Base-by-base conservation (phyloP, 768 basidiomycete species). In the Sporobolomyces phaffii region DNA sequence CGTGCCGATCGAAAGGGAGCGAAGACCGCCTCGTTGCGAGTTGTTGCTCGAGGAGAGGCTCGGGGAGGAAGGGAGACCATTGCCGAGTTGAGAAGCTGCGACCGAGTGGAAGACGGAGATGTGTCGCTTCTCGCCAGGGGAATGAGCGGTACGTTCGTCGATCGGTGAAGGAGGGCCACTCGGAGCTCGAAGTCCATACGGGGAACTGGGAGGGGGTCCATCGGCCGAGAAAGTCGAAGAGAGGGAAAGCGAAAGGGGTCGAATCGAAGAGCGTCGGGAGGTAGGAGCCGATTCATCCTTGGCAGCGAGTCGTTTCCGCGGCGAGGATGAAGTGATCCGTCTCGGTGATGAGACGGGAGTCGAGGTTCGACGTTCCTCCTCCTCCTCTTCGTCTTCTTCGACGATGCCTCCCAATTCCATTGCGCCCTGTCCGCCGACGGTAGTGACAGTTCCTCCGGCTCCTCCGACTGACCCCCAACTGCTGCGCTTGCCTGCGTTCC, bases 301-400 rank as follows among this genome's bases (percentile, higher is more conserved):
- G 24, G 56, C 15, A 18, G 31, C 57, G 17, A 57, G 33, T 9
- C 49, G 17, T 31, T 64, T 61, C 18, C 63, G 41, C 13, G 68
- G 68, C 2, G 59, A 41, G 2, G 48, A 38, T 17, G 49, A 41
- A 13, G 3, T 31, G 56, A 8, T 24, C 3, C 48, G 58, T 50
- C 18, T 33, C 15, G 69, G 63, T 9, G 62, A 60, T 26, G 62
- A 50, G 20, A 59, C 51, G 5, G 44, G 33, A 41, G 51, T 66
- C 61, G 38, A 28, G 24, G 57, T 33, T 48, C 43, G 28, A 73
- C 77, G 1, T 33, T 69, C 62, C 29, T 78, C 77, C 5, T 87
- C 87, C 29, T 91, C 90, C 45, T 90, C 90, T 54, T 92, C 89
- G 58, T 91, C 90, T 62, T 91, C 88, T 74, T 90, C 90, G 74